Conservation (phyloP, 1,139 yeast species). For the Kurtzmaniella quercitrusa region DNA sequence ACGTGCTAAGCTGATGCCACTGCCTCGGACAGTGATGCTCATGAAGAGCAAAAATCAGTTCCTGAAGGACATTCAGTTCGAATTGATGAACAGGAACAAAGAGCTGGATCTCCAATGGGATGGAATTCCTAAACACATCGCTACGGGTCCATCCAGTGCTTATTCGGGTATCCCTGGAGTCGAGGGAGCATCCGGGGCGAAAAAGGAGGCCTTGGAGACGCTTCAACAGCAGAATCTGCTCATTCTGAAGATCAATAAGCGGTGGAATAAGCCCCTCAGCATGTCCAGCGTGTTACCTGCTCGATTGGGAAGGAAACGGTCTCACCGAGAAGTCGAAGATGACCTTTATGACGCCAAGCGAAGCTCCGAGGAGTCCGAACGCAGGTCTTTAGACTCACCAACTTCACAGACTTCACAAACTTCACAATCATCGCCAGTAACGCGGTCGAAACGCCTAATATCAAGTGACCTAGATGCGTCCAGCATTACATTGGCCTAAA, state of each 20-base stretch:
- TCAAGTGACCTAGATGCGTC: slow-evolving; percentile 7
- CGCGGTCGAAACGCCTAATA: not conserved
- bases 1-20: slow-evolving; percentile 1
- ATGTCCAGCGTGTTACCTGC: not conserved
- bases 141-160: not conserved
- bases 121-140: not conserved
- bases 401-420: not conserved
- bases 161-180: not conserved
- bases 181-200: not conserved
- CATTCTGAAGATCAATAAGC: slow-evolving; percentile 5
- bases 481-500: slow-evolving; percentile 1
- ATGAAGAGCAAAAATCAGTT: slow-evolving; percentile 6
- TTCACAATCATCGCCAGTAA: too few relatives aligned
- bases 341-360: not conserved
- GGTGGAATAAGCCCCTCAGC: slow-evolving; percentile 6
- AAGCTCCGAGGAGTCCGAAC: not conserved
- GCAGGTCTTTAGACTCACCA: not conserved
- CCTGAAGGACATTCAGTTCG: slow-evolving; percentile 12
- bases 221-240: not conserved
- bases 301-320: not conserved
- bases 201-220: not conserved
- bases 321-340: not conserved
- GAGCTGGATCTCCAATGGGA: not conserved
- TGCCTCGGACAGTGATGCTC: slow-evolving; percentile 2
- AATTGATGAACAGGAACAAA: slow-evolving; percentile 3